A percentile compares a stretch with the other conserved stretches of the same genome.
Evolutionary conservation across 73 alveolate species (phyloP).

Genomic region (Tetrahymena malaccensis): DNA sequence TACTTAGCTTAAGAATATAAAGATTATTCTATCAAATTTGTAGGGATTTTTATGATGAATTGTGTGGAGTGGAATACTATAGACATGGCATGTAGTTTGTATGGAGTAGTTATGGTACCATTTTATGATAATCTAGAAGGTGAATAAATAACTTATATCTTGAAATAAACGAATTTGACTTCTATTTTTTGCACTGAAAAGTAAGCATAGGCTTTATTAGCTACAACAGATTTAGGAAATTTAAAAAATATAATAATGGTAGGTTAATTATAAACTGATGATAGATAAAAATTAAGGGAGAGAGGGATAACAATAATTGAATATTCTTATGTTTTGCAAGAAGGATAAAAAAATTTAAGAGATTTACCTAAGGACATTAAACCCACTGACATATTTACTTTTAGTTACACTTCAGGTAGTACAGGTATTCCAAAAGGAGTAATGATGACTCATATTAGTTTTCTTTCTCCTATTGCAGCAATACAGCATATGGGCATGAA

Average conservation of each 20-base stretch:
- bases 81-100: slow-evolving; percentile 62
- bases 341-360: slow-evolving; percentile 1
- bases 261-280: slow-evolving; percentile 2
- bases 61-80: slow-evolving; percentile 78
- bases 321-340: neutral
- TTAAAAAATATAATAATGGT: slow-evolving; percentile 9
- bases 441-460: slow-evolving; percentile 44
- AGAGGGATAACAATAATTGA: slow-evolving; percentile 6
- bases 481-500: slow-evolving; percentile 7
- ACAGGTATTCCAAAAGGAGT: slow-evolving; percentile 73
- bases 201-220: slow-evolving; percentile 41
- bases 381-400: slow-evolving; percentile 34
- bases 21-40: slow-evolving; percentile 28
- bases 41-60: slow-evolving; percentile 74
- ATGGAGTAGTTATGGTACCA: slow-evolving; percentile 67
- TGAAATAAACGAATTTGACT: slow-evolving; percentile 58
- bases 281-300: neutral
- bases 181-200: slow-evolving; percentile 49
- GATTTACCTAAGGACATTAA: neutral
- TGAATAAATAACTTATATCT: slow-evolving; percentile 47
- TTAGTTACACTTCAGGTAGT: slow-evolving; percentile 67
- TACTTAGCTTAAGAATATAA: neutral
- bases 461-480: slow-evolving; percentile 37
- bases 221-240: slow-evolving; percentile 23
- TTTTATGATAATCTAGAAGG: slow-evolving; percentile 40